A percentile compares a stretch with the other conserved stretches of the same genome.
Conservation (phyloP, 768 basidiomycete species). For the Cantharellus cinnabarinus region DNA sequence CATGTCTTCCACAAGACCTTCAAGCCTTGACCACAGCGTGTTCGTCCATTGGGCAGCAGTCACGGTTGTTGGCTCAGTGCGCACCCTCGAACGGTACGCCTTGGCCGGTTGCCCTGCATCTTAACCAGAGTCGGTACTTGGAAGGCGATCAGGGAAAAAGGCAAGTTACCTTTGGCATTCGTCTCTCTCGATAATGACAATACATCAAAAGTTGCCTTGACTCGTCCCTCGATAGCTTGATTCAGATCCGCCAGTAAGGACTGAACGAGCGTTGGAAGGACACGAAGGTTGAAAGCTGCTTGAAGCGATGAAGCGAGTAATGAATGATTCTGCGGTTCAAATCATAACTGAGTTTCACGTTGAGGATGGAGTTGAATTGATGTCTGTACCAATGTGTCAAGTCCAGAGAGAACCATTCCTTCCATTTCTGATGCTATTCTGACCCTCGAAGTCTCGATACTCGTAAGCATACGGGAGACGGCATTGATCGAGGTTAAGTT, state of each 20-base stretch:
- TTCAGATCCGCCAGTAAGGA: slow-evolving; percentile 60
- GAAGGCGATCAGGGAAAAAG: not conserved
- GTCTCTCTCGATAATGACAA: slow-evolving; percentile 72
- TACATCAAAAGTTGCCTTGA: slow-evolving; percentile 70
- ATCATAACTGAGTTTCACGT: no score
- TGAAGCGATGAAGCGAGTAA: slow-evolving; percentile 84
- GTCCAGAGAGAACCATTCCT: slow-evolving; percentile 62
- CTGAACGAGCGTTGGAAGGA: slow-evolving; percentile 66
- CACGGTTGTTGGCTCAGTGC: slow-evolving; percentile 76
- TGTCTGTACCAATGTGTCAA: slow-evolving; percentile 41
- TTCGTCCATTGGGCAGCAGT: slow-evolving; percentile 75
- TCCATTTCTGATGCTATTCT: slow-evolving; percentile 78
- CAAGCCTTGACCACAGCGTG: slow-evolving; percentile 64
- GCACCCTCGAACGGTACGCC: slow-evolving; percentile 58
- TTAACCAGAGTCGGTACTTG: not conserved
- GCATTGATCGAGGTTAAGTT: slow-evolving; percentile 56
- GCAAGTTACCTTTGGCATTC: slow-evolving; percentile 37
- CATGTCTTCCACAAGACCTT: slow-evolving; percentile 73
- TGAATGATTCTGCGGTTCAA: slow-evolving; percentile 50
- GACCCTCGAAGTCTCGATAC: slow-evolving; percentile 48
- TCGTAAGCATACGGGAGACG: slow-evolving; percentile 46
- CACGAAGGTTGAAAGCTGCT: slow-evolving; percentile 81
- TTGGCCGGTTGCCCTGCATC: no score
- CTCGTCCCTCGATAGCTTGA: slow-evolving; percentile 62
- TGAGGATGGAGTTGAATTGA: not conserved